phyloP scores from a whole-genome alignment of 1,284 basidiomycete genomes.

The Cutaneotrichosporon sp. region DNA sequence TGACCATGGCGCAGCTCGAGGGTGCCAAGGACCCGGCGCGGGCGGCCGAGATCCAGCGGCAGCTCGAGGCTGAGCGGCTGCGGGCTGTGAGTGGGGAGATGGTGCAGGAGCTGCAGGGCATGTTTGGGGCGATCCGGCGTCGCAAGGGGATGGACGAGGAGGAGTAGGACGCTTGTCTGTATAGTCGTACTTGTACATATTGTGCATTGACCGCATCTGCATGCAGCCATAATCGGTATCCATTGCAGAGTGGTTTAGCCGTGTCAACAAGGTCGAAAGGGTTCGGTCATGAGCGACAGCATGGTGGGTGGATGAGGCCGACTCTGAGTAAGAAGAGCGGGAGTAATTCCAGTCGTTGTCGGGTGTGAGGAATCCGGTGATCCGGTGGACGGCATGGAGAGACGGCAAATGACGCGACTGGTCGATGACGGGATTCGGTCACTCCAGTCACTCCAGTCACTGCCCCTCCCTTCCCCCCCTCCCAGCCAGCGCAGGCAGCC shows the following conservation, averaged over 20 bases:
- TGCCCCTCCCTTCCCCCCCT: no score
- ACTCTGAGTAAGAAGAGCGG: background rate
- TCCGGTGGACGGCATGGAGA: no score
- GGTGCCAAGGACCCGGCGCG: constrained; percentile 12
- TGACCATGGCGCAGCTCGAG: constrained; percentile 30
- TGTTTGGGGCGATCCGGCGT: constrained; percentile 44
- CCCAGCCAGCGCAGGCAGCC: no score
- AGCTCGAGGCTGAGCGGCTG: constrained; percentile 14
- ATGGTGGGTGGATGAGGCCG: background rate
- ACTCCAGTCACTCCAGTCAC: no score
- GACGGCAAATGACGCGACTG: constrained; percentile 1
- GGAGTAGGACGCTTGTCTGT: background rate
- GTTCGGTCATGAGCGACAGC: constrained; percentile 1
- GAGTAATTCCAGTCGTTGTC: constrained; percentile 1
- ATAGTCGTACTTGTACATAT: background rate
- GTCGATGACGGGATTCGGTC: no score
- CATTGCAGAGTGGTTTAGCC: background rate
- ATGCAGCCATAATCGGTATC: no score
- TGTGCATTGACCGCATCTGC: background rate
- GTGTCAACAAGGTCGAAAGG: background rate
- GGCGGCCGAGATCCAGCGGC: constrained; percentile 12
- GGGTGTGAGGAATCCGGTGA: constrained; percentile 1
- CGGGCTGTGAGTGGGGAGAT: constrained; percentile 29
- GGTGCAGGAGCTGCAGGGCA: constrained; percentile 43
- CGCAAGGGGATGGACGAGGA: constrained; percentile 29